Conservation (phyloP, 2,329 filamentous ascomycete species). For the Talaromyces verruculosus region DNA sequence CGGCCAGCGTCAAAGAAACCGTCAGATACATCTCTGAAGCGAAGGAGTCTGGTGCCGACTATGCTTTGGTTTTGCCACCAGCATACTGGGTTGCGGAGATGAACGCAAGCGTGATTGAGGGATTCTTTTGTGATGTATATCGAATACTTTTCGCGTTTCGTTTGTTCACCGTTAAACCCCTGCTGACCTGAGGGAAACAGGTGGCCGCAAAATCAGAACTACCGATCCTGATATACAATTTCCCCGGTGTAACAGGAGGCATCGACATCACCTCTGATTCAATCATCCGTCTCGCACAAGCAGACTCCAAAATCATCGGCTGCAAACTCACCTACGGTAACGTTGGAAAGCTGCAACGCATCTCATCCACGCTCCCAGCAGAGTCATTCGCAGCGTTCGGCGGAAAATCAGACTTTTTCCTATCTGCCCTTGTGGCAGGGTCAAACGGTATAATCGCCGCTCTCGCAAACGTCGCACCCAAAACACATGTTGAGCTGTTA, state of each 20-base stretch:
- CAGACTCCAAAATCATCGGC: conserved; percentile 63
- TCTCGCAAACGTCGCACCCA: conserved; percentile 77
- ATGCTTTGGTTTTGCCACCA: conserved; percentile 57
- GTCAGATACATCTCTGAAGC: conserved; percentile 51
- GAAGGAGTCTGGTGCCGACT: conserved; percentile 49
- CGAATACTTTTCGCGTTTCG: neutral
- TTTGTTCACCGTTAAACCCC: neutral
- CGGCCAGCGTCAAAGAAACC: conserved; percentile 67
- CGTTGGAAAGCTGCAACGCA: conserved; percentile 42
- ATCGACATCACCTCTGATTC: conserved; percentile 62
- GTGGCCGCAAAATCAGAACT: conserved; percentile 47
- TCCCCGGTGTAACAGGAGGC: conserved; percentile 62
- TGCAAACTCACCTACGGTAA: conserved; percentile 54
- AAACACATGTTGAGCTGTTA: conserved; percentile 73
- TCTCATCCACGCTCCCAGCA: conserved; percentile 27
- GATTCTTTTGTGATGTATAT: neutral
- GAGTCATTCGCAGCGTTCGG: conserved; percentile 74
- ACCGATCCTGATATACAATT: conserved; percentile 62
- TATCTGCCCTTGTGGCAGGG: conserved; percentile 71
- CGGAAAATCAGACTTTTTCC: conserved; percentile 77
- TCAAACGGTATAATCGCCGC: conserved; percentile 78
- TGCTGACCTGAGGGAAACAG: neutral
- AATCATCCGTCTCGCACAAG: conserved; percentile 51
- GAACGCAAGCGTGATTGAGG: neutral
- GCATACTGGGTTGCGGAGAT: conserved; percentile 53